These are phyloP conservation scores for Microbotryum saponariae DNA, from an alignment of 1,284 basidiomycete genomes.

Conservation along the genomic window DNA sequence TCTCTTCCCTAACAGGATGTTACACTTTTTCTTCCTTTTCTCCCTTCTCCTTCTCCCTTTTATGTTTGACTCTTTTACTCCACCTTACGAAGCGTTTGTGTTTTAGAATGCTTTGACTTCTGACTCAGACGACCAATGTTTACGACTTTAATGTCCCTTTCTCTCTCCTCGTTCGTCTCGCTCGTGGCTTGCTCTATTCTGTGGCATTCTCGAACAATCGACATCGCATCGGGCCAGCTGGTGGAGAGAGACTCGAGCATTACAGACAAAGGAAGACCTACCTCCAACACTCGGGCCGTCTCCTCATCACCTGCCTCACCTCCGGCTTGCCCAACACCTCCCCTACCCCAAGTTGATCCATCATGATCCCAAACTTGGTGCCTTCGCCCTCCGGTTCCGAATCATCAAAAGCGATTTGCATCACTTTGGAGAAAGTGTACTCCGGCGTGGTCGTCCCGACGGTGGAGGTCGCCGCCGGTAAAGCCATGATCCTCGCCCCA, in stretches of 20 bases:
- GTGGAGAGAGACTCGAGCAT: no score
- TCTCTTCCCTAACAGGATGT: no score
- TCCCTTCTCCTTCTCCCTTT: not conserved
- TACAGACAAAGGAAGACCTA: not conserved
- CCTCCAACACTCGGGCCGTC: conserved; percentile 35
- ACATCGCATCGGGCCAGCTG: no score
- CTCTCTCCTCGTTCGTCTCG: no score
- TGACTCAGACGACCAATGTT: no score
- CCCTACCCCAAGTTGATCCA: conserved; percentile 33
- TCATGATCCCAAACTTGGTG: conserved; percentile 19
- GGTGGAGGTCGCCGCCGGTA: conserved; percentile 23
- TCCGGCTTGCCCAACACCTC: conserved; percentile 28
- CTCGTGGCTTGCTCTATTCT: no score
- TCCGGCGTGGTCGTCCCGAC: not conserved
- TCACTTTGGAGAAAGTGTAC: conserved; percentile 30
- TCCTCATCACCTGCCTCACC: conserved; percentile 31
- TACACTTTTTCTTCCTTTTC: not conserved
- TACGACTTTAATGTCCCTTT: no score
- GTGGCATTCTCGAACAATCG: no score
- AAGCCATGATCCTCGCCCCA: conserved; percentile 25
- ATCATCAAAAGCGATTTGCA: conserved; percentile 35
- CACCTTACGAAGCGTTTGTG: no score
- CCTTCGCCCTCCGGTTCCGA: conserved; percentile 18
- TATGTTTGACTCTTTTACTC: no score
- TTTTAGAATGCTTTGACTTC: no score